phyloP scores from a whole-genome alignment of 164 flowering plant species.

The Stephania japonica region DNA sequence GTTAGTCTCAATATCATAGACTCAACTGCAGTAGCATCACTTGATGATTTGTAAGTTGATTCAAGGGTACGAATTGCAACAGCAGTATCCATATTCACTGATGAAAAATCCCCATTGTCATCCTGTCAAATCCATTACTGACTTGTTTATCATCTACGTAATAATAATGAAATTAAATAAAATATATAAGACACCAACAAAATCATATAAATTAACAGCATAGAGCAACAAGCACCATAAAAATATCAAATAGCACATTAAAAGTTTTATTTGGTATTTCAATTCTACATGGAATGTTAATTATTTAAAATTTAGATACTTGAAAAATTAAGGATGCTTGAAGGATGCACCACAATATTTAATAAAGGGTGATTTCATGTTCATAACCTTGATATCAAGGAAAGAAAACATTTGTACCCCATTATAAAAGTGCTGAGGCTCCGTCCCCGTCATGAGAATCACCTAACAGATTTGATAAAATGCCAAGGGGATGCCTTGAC shows the following conservation, averaged over 20 bases:
- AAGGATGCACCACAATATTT: too few species aligned
- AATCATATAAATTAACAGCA: background rate
- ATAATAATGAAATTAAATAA: background rate
- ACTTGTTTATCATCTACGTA: slow-evolving; percentile 2
- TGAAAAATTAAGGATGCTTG: too few species aligned
- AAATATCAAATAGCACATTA: background rate
- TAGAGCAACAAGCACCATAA: background rate
- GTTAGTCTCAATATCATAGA: slow-evolving; percentile 75
- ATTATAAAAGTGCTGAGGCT: too few species aligned
- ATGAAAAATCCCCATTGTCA: slow-evolving; percentile 91
- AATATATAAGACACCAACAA: slow-evolving; percentile 3
- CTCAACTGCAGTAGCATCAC: slow-evolving; percentile 91
- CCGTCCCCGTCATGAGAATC: too few species aligned
- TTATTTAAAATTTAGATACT: too few species aligned
- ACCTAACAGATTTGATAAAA: too few species aligned
- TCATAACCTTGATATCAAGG: too few species aligned
- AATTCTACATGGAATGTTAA: too few species aligned
- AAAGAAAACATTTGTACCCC: too few species aligned
- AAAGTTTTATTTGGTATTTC: too few species aligned
- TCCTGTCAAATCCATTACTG: slow-evolving; percentile 43
- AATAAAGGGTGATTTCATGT: too few species aligned
- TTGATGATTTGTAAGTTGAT: slow-evolving; percentile 91
- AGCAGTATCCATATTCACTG: slow-evolving; percentile 98
- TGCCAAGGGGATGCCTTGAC: too few species aligned
- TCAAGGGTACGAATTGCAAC: slow-evolving; percentile 98